These are phyloP conservation scores for Linnemannia hyalina DNA, from an alignment of 192 early-diverging fungal genomes.

Conservation along the genomic window DNA sequence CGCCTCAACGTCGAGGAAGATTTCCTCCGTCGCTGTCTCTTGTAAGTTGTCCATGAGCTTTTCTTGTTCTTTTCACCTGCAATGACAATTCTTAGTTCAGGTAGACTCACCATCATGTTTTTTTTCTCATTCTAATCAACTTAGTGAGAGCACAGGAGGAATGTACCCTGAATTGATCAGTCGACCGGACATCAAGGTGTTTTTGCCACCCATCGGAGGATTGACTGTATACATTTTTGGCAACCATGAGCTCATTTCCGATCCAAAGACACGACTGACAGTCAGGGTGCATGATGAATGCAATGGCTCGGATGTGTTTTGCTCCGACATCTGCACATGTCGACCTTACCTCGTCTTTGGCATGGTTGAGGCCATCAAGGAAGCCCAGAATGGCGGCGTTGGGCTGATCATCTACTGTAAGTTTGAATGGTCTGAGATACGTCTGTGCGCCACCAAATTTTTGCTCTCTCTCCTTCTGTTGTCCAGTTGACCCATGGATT, in stretches of 20 bases:
- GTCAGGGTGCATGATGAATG: conserved; percentile 93
- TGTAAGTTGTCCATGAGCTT: conserved; percentile 23
- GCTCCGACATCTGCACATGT: conserved; percentile 86
- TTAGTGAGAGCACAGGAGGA: conserved; percentile 84
- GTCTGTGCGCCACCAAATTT: too few species aligned
- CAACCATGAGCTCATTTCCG: conserved; percentile 77
- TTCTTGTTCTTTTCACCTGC: neutral
- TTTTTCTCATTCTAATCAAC: neutral
- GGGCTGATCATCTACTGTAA: conserved; percentile 91
- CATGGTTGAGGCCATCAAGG: conserved; percentile 87
- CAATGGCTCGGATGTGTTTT: conserved; percentile 89
- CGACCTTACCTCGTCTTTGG: conserved; percentile 84
- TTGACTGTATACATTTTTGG: conserved; percentile 94
- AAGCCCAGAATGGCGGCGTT: conserved; percentile 89
- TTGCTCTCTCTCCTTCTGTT: conserved; percentile 1
- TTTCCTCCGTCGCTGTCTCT: conserved; percentile 82
- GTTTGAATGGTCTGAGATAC: conserved; percentile 4
- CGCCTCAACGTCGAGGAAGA: conserved; percentile 88
- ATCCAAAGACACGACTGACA: conserved; percentile 83
- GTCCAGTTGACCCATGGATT: neutral
- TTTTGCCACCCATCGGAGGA: conserved; percentile 91
- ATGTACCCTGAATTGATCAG: conserved; percentile 95
- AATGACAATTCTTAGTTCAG: too few species aligned
- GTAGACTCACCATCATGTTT: too few species aligned
- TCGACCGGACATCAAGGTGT: conserved; percentile 91